A percentile compares a stretch with the other conserved stretches of the same genome.
Conservation (phyloP, 768 basidiomycete genomes). For the Boletus patriciae region DNA sequence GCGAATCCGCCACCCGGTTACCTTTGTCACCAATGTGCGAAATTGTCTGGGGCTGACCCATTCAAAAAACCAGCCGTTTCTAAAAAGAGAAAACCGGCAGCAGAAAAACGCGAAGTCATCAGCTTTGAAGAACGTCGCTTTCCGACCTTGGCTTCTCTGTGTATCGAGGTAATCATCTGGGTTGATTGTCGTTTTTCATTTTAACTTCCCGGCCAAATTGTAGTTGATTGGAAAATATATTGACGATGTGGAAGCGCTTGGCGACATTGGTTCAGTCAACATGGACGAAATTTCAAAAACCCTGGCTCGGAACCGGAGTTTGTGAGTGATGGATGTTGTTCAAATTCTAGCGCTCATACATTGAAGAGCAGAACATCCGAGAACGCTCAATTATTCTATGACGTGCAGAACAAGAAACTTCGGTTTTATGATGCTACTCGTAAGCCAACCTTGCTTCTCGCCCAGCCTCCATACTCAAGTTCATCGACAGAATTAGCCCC, state of each 20-base stretch:
- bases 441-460: conserved; percentile 39
- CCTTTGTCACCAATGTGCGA: conserved; percentile 84
- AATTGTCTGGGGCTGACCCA: conserved; percentile 73
- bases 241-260: conserved; percentile 84
- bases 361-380: conserved; percentile 57
- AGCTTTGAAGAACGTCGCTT: conserved; percentile 70
- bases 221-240: conserved; percentile 85
- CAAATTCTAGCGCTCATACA: not conserved
- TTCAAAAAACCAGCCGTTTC: conserved; percentile 76
- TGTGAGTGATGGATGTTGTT: conserved; percentile 52
- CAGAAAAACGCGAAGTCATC: conserved; percentile 66
- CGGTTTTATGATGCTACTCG: conserved; percentile 89
- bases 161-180: conserved; percentile 60
- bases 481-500: conserved; percentile 60
- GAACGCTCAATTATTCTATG: conserved; percentile 85
- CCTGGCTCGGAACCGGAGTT: conserved; percentile 72
- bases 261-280: conserved; percentile 84
- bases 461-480: not conserved
- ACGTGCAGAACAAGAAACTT: conserved; percentile 61
- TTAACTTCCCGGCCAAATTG: not conserved
- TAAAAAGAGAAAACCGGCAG: conserved; percentile 59
- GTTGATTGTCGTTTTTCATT: not conserved
- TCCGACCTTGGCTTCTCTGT: conserved; percentile 71
- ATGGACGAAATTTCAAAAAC: conserved; percentile 82
- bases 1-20: conserved; percentile 69